Evolutionary conservation across 257 asterid species (phyloP).

Genomic region (Apocynum venetum): DNA sequence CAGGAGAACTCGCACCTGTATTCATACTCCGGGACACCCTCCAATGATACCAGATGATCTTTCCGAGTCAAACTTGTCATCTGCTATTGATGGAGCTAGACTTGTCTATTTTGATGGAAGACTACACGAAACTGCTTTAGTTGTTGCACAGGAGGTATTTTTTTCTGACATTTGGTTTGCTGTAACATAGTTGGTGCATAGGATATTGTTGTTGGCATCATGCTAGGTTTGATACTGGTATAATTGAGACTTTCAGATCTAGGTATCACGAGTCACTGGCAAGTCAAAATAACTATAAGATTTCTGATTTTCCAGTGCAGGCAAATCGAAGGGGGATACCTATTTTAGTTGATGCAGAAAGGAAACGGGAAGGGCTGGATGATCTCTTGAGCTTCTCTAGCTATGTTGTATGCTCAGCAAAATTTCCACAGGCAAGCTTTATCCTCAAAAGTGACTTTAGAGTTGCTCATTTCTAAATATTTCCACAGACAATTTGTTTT

Average conservation of each 20-base stretch:
- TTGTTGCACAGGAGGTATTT: conserved; percentile 80
- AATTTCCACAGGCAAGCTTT: conserved; percentile 83
- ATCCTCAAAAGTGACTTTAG: conserved; percentile 10
- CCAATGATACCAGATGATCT: conserved; percentile 87
- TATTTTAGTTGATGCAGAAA: conserved; percentile 83
- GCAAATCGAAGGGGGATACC: conserved; percentile 86
- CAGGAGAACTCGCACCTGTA: conserved; percentile 96
- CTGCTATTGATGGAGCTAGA: conserved; percentile 67
- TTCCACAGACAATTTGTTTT: background rate
- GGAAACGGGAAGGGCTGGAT: conserved; percentile 84
- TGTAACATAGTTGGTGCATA: background rate
- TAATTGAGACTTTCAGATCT: background rate
- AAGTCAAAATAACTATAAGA: conserved; percentile 32
- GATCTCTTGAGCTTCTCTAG: conserved; percentile 65
- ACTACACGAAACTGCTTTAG: conserved; percentile 76
- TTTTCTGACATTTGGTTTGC: conserved; percentile 13
- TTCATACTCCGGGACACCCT: conserved; percentile 95
- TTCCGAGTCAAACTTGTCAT: conserved; percentile 46
- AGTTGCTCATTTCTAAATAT: conserved; percentile 9
- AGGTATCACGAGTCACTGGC: background rate
- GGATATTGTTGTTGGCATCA: background rate
- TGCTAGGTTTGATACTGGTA: background rate
- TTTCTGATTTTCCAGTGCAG: conserved; percentile 79
- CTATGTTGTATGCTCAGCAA: conserved; percentile 75
- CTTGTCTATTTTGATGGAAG: conserved; percentile 79